A percentile compares a stretch with the other conserved stretches of the same genome.
Conservation (phyloP, 495 filamentous ascomycete genomes). For the Penicillium psychrofluorescens region DNA sequence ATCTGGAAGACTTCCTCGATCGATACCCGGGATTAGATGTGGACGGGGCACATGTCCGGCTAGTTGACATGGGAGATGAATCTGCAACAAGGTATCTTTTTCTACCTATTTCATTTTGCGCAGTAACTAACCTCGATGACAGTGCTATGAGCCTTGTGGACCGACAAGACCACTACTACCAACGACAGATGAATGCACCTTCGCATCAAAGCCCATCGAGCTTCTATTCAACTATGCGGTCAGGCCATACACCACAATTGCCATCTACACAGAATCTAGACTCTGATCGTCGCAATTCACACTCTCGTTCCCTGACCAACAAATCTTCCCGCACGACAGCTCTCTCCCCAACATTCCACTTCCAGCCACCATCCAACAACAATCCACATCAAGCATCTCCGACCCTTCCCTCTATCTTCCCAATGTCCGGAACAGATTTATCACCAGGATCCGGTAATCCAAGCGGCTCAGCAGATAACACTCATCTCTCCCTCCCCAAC, state of each 20-base stretch:
- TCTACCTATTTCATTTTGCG: not conserved
- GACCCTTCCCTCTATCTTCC: conserved; percentile 17
- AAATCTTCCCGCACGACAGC: not conserved
- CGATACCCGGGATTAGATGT: conserved; percentile 54
- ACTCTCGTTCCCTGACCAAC: not conserved
- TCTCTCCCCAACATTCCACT: conserved; percentile 13
- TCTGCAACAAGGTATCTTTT: conserved; percentile 35
- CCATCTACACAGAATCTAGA: conserved; percentile 8
- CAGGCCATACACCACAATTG: conserved; percentile 5
- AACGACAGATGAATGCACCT: conserved; percentile 9
- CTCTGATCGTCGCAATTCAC: conserved; percentile 6
- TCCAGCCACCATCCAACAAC: conserved; percentile 7
- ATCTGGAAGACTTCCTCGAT: conserved; percentile 81
- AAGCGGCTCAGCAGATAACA: conserved; percentile 1
- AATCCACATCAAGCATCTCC: conserved; percentile 6
- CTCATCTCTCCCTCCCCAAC: conserved; percentile 11
- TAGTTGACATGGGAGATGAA: conserved; percentile 47
- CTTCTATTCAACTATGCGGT: conserved; percentile 6
- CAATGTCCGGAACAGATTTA: conserved; percentile 10
- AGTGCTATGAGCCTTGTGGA: conserved; percentile 5
- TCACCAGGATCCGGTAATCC: not conserved
- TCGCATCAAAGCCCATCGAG: conserved; percentile 6
- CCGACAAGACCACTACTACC: conserved; percentile 16
- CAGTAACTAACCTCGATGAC: not conserved
- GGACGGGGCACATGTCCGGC: conserved; percentile 48